A percentile compares a stretch with the other conserved stretches of the same genome.
These are phyloP conservation scores for Russula virescens DNA, from an alignment of 768 basidiomycete genomes.

Conservation along the genomic window DNA sequence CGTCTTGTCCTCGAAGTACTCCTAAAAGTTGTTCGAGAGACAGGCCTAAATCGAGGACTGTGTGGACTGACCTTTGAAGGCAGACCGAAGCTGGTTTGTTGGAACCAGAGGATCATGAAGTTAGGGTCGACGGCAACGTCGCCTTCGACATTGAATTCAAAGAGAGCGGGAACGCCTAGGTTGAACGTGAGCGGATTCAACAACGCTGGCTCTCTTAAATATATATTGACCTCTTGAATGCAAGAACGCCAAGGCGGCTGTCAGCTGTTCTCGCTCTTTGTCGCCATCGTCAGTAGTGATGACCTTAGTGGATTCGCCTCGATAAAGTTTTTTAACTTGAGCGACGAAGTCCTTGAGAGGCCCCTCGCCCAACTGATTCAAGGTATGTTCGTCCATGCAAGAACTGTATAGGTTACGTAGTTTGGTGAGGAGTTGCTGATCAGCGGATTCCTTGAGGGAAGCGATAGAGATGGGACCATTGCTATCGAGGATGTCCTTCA, in stretches of 20 bases:
- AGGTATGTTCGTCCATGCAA: conserved; percentile 72
- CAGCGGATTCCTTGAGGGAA: conserved; percentile 33
- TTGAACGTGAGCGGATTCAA: conserved; percentile 4
- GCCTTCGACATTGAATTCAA: conserved; percentile 81
- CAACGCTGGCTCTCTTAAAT: not conserved
- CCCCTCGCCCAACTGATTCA: conserved; percentile 64
- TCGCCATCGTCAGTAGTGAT: conserved; percentile 23
- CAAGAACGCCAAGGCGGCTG: conserved; percentile 76
- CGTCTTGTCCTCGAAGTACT: conserved; percentile 80
- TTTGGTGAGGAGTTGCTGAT: conserved; percentile 55
- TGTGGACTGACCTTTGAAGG: conserved; percentile 67
- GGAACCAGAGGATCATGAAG: conserved; percentile 79
- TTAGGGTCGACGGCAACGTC: conserved; percentile 85
- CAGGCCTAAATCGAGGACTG: not conserved
- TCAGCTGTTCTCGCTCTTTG: conserved; percentile 52
- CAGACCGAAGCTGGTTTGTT: conserved; percentile 72
- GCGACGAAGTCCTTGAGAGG: conserved; percentile 68
- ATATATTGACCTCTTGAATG: conserved; percentile 66
- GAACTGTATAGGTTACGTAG: conserved; percentile 69
- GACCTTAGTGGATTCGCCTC: conserved; percentile 43
- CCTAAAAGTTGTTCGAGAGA: conserved; percentile 38
- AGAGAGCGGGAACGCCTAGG: conserved; percentile 69
- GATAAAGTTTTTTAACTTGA: conserved; percentile 54
- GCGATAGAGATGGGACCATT: conserved; percentile 27
- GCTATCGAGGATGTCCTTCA: conserved; percentile 64